Evolutionary conservation across 345 rosid species (phyloP).

Genomic region (Euphorbia peplus): DNA sequence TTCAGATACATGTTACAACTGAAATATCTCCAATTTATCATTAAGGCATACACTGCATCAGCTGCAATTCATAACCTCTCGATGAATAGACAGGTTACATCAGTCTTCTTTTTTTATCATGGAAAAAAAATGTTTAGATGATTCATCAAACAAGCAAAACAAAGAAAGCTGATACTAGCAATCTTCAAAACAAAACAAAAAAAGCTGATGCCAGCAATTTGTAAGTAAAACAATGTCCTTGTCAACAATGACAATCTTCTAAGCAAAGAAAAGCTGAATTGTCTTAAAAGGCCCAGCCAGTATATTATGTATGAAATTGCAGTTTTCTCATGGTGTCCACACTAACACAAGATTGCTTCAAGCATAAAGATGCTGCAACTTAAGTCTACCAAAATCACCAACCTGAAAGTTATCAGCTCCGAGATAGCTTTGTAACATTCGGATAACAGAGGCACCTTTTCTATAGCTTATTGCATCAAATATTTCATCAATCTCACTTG

Average conservation of each 20-base stretch:
- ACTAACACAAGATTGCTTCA: not conserved
- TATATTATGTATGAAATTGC: not conserved
- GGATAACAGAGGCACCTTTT: constrained; percentile 93
- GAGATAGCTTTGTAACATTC: constrained; percentile 94
- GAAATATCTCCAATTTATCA: not conserved
- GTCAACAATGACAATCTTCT: not conserved
- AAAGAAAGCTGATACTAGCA: not conserved
- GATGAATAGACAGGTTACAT: not conserved
- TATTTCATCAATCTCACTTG: constrained; percentile 86
- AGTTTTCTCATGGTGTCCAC: not conserved
- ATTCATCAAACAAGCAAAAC: not conserved
- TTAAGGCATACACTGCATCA: not conserved
- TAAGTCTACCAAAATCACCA: constrained; percentile 18
- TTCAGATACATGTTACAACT: not conserved
- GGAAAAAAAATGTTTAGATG: not conserved
- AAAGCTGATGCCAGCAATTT: not conserved
- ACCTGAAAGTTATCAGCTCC: constrained; percentile 97
- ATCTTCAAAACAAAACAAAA: constrained; percentile 3
- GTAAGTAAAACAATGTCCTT: constrained; percentile 1
- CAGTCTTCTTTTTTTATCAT: not conserved
- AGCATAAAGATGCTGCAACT: not conserved
- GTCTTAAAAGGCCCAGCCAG: not conserved
- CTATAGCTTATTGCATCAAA: constrained; percentile 92
- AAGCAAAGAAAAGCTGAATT: not conserved
- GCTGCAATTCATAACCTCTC: constrained; percentile 2